phyloP scores from a whole-genome alignment of 106 monocot species.

The Dioscorea zingiberensis region DNA sequence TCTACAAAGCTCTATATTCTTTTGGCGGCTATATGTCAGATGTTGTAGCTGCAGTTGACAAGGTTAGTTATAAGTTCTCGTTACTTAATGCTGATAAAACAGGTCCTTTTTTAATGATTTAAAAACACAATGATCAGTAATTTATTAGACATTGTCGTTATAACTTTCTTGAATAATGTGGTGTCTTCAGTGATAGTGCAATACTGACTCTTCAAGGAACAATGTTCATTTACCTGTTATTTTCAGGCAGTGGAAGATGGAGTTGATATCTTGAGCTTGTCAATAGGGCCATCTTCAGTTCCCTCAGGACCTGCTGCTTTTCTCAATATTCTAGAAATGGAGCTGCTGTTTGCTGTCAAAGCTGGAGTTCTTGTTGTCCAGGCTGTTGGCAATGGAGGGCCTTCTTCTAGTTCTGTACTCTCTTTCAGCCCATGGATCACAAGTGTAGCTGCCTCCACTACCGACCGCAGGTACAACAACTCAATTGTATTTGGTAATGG shows the following conservation, averaged over 20 bases:
- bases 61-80: conserved; percentile 22
- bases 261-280: conserved; percentile 68
- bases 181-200: too few relatives aligned
- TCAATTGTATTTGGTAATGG: conserved; percentile 46
- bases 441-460: conserved; percentile 65
- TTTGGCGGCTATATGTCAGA: conserved; percentile 88
- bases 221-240: too few relatives aligned
- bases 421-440: conserved; percentile 89
- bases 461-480: conserved; percentile 67
- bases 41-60: conserved; percentile 77
- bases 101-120: too few relatives aligned
- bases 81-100: not conserved
- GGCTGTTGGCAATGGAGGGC: conserved; percentile 73
- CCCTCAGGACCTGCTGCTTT: conserved; percentile 57
- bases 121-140: too few relatives aligned
- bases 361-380: conserved; percentile 71
- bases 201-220: too few relatives aligned
- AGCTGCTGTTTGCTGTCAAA: conserved; percentile 62
- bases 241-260: conserved; percentile 81
- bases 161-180: too few relatives aligned
- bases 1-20: conserved; percentile 67
- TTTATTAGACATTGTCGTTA: too few relatives aligned
- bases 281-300: conserved; percentile 42
- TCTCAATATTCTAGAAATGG: conserved; percentile 62
- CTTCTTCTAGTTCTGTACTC: conserved; percentile 38